Conservation (phyloP, 2,329 filamentous ascomycete species). For the Pseudocercospora fuligena region DNA sequence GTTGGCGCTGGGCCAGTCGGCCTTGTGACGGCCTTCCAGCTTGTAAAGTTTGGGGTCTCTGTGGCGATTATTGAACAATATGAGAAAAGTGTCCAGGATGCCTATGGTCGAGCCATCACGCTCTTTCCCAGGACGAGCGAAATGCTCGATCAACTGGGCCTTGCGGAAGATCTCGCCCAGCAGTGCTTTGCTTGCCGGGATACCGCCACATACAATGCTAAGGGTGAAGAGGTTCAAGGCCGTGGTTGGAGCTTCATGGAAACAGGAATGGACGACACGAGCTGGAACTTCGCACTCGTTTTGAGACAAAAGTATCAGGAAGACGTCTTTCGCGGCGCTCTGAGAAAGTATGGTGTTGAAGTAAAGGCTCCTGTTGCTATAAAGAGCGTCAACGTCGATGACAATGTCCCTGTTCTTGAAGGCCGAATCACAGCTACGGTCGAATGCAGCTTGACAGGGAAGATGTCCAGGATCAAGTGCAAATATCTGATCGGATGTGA, state of each 20-base stretch:
- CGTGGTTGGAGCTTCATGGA: constrained; percentile 29
- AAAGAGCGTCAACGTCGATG: constrained; percentile 45
- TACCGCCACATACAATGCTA: constrained; percentile 57
- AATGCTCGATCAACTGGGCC: constrained; percentile 58
- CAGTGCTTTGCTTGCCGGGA: constrained; percentile 58
- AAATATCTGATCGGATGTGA: constrained; percentile 74
- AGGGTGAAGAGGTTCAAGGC: constrained; percentile 30
- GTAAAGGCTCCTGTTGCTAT: constrained; percentile 47
- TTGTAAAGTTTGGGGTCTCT: constrained; percentile 46
- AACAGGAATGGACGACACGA: constrained; percentile 43
- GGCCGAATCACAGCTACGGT: constrained; percentile 38
- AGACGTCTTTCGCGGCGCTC: constrained; percentile 55
- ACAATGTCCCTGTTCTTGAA: constrained; percentile 32
- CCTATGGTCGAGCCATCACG: constrained; percentile 61
- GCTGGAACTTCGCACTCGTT: constrained; percentile 59
- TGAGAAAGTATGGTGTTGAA: constrained; percentile 37
- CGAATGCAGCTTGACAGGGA: constrained; percentile 46
- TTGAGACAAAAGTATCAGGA: constrained; percentile 63
- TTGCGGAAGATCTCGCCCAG: constrained; percentile 57
- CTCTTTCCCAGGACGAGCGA: constrained; percentile 59
- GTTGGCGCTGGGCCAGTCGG: constrained; percentile 56
- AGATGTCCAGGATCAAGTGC: constrained; percentile 53
- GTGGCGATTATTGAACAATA: constrained; percentile 58
- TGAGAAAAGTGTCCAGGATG: constrained; percentile 54
- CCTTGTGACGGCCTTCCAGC: constrained; percentile 56